Evolutionary conservation across 2,329 filamentous ascomycete genomes (phyloP), one percentile per base, ranked within the genome.

Genomic region (Fusarium falciforme): DNA sequence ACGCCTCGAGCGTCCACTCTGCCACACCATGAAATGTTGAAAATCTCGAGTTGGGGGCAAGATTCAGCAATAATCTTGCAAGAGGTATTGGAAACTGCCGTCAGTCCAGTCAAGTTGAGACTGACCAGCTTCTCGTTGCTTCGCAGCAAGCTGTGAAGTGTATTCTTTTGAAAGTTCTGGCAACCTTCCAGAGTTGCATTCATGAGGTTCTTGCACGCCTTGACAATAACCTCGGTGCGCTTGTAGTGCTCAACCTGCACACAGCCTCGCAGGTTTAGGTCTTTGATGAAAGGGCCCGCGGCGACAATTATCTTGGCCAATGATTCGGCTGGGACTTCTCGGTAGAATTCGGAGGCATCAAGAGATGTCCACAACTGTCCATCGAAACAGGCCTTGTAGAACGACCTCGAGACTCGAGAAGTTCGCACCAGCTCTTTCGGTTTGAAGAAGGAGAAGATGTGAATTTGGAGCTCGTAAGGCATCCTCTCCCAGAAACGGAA

Each of bases 11-110:
- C 93, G 78, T 96, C 93, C 79, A 98, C 91, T 70, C 94, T 93
- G 74, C 91, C 92, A 84, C 96, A 99, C 94, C 96, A 98, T 0
- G 95, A 97, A 22, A 98, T 90, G 78, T 98, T 97, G 74, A 98
- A 88, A 64, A 90, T 88, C 82, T 97, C 92, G n/a, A 99, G 86
- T 58, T 92, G 91, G 2, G 92, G 91, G 77, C 96, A 98, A 42
- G 92, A 92, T 62, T 93, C 88, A 1, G 94, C 92, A 68, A 99
- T 93, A 68, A 97, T 94, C 79, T 92, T 94, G 89, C 97, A 95
- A 1, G 94, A 93, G 25, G 90, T 90, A 80, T 98, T 97, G 33
- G 92, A 94, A 16, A 95, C 93, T 14, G 92, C 92, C 2, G 90
- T 86, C 70, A 98, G 87, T 0, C 95, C 95, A 2, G 94, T 94